phyloP scores from a whole-genome alignment of 139 green algal genomes.

The Desmodesmus armatus region DNA sequence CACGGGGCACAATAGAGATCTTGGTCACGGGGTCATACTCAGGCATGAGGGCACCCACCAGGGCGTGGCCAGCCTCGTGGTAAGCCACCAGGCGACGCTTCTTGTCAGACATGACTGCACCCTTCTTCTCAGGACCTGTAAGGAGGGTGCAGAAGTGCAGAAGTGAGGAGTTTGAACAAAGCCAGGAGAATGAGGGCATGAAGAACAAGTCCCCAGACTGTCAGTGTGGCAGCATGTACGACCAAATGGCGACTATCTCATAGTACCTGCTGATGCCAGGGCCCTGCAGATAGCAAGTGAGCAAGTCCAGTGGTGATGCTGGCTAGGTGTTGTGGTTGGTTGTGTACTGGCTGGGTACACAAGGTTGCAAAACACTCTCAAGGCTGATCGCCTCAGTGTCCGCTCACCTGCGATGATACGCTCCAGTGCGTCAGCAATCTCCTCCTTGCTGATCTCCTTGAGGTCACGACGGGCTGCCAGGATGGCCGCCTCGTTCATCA shows the following conservation, averaged over 20 bases:
- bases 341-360: too few species aligned
- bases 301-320: too few species aligned
- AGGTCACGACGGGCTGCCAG: conserved; percentile 94
- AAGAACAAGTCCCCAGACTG: background rate
- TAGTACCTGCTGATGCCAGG: too few species aligned
- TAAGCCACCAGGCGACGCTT: conserved; percentile 98
- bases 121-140: conserved; percentile 98
- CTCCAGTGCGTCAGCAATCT: conserved; percentile 99
- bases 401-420: conserved; percentile 88
- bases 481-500: conserved; percentile 99
- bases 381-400: too few species aligned
- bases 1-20: conserved; percentile 98
- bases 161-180: background rate
- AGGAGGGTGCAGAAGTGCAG: background rate
- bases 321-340: too few species aligned
- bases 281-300: too few species aligned
- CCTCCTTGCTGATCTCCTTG: conserved; percentile 99
- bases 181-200: too few species aligned
- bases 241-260: too few species aligned
- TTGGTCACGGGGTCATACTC: conserved; percentile 99
- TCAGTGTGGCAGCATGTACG: background rate
- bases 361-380: too few species aligned
- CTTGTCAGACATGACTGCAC: conserved; percentile 93
- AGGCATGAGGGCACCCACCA: conserved; percentile 98
- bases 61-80: conserved; percentile 91